Base-by-base conservation (phyloP, 1,284 basidiomycete genomes). In the Cutaneotrichosporon sp. region DNA sequence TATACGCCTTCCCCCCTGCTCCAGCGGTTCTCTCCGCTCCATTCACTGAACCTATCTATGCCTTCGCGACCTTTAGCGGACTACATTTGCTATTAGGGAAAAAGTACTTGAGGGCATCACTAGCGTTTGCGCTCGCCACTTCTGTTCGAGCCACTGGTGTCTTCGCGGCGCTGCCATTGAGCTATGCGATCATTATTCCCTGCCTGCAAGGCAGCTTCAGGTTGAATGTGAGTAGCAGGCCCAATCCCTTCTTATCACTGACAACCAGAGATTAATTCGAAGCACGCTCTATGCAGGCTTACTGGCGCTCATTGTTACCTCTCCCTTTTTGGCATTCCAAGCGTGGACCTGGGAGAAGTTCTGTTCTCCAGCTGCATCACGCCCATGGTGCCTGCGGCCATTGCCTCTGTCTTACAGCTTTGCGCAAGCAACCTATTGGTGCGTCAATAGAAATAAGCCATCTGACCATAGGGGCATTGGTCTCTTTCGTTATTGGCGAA, bases 1-100 rank as follows among this genome's bases (percentile, higher is more conserved):
- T 97, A 14, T 90, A 88, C 42, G 77, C 92, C 41, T 64, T 97
- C 7, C 82, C 90, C 0, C 89, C 87, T 35, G 87, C 90, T 33
- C 90, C 90, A 1, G 81, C 83, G 0, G 84, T 86, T 0, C 72
- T 90, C 15, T 78, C 85, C 41, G 84, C 85, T 0, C 81, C 87
- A 0, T 94, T 88, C 65, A 84, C 80, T 40, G 94, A 97, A 67
- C 85, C 90, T 0, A 86, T 90, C 68, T 94, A 87, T 73, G 86
- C 92, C 0, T 80, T 83, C 51, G 73, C 87, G 14, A 85, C 87
- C 0, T 91, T 93, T 64, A 77, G 75, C 65, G 91, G 90, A 77
- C 66, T 68, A 73, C 67, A 67, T 18, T 45, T 67, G 15, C 36
- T 61, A 8, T 13, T 61, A 2, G 71, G 68, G 10, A 63, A 68